phyloP scores from a whole-genome alignment of 352 stramenopile genomes.

The Plasmopara halstedii region DNA sequence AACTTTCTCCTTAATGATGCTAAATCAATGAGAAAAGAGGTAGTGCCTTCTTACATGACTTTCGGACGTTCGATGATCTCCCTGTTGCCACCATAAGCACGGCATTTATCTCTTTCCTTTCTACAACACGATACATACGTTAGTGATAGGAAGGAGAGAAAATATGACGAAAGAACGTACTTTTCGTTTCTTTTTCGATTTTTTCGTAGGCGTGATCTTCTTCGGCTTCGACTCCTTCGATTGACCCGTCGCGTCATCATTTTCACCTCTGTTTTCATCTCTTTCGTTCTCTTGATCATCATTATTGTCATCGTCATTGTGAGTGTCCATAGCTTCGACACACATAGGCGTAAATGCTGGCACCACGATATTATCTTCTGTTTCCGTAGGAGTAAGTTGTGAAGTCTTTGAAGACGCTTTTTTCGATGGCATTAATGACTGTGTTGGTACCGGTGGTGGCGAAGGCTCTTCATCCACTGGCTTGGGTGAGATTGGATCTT shows the following conservation, averaged over 20 bases:
- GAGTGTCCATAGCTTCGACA: slow-evolving; percentile 18
- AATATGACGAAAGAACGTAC: slow-evolving; percentile 14
- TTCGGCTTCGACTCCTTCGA: slow-evolving; percentile 20
- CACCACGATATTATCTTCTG: slow-evolving; percentile 15
- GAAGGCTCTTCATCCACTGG: slow-evolving; percentile 13
- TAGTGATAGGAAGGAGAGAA: slow-evolving; percentile 3
- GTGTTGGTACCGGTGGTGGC: slow-evolving; percentile 1
- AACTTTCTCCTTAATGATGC: slow-evolving; percentile 10
- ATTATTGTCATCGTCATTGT: slow-evolving; percentile 30
- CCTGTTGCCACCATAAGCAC: slow-evolving; percentile 11
- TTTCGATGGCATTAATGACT: slow-evolving; percentile 4
- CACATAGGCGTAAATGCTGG: slow-evolving; percentile 25
- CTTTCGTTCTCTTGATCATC: slow-evolving; percentile 27
- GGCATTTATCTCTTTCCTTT: slow-evolving; percentile 39
- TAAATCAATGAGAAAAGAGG: background rate
- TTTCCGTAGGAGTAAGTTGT: background rate
- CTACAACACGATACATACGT: slow-evolving; percentile 13
- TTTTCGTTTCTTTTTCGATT: slow-evolving; percentile 74
- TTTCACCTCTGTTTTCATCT: slow-evolving; percentile 6
- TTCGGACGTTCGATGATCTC: slow-evolving; percentile 13
- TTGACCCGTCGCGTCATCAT: slow-evolving; percentile 15
- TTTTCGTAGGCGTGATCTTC: slow-evolving; percentile 34
- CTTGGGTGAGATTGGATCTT: slow-evolving; percentile 2
- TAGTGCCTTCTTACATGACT: background rate
- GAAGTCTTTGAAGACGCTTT: slow-evolving; percentile 5